Evolutionary conservation across 495 filamentous ascomycete species (phyloP), one percentile per base, ranked within the genome.

Genomic region (Chaetomium tenue): DNA sequence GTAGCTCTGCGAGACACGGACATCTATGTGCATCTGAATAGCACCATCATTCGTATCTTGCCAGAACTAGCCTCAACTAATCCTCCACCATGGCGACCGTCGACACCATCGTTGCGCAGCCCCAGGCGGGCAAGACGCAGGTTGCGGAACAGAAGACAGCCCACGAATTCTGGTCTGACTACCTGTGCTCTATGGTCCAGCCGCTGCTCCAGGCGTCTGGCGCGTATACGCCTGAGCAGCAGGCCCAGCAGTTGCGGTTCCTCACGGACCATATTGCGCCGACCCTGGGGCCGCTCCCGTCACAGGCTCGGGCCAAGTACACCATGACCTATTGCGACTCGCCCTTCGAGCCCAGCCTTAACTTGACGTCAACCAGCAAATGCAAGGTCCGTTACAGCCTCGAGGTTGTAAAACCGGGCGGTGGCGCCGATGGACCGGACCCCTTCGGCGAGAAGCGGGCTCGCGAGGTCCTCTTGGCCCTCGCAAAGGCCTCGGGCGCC

Each of bases 291-390:
- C 58, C 58, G 28, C 47, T 51, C n/a, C 58, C 58, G 23, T 22
- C 58, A 3, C 44, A 61, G 46, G 46, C 58, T 11, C 58, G 40
- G 20, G 30, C 16, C 58, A 7, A 15, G 28, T 61, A 61, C 58
- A 61, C 58, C 28, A 22, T 16, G 58, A 52, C 42, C 13, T 40
- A 61, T 23, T 28, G 23, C 58, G 47, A 61, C 58, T 39, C 58
- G 4, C 58, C 58, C 26, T 61, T 52, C 18, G 58, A 61, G 47
- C 58, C 58, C 46, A 61, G 58, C 26, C 58, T 61, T 28, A 61
- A 61, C 58, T 44, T 61, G 46, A 61, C 58, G 11, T 40, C 46
- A 5, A n/a, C 26, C 33, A 18, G 20, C 58, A 61, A 61, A 33
- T 47, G 11, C 58, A 61, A 61, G 47, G 58, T 61, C 18, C 58